Evolutionary conservation across 371 early-diverging fungal genomes (phyloP).

Genomic region (Phascolomyces articulosus): DNA sequence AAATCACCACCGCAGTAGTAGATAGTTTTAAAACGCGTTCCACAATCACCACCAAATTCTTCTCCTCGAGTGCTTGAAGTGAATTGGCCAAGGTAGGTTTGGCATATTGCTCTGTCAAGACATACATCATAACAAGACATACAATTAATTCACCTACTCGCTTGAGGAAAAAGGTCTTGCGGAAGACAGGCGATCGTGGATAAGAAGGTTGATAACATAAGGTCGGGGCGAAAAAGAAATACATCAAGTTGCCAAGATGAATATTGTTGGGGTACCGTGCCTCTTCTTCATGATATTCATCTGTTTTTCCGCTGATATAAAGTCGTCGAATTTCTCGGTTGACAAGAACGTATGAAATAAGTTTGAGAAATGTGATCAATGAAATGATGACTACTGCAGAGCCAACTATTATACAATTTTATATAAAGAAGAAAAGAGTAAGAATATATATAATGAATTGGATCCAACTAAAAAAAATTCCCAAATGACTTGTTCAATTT

Average conservation of each 20-base stretch:
- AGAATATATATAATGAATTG: too few relatives aligned
- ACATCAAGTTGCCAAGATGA: constrained; percentile 64
- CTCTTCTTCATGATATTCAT: constrained; percentile 43
- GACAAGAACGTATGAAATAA: constrained; percentile 78
- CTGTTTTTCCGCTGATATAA: constrained; percentile 31
- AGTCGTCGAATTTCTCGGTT: constrained; percentile 68
- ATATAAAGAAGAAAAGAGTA: too few relatives aligned
- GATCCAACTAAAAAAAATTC: too few relatives aligned
- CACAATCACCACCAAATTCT: constrained; percentile 64
- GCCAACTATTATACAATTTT: constrained; percentile 47
- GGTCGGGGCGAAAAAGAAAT: constrained; percentile 87
- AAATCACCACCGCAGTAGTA: constrained; percentile 78
- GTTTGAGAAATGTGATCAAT: constrained; percentile 73
- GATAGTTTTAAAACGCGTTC: constrained; percentile 90
- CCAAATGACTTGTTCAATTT: too few relatives aligned
- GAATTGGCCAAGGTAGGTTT: constrained; percentile 87
- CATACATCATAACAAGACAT: constrained; percentile 75
- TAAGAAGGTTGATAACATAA: constrained; percentile 90
- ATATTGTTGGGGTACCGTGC: constrained; percentile 81
- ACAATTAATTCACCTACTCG: constrained; percentile 73
- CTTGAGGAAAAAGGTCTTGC: constrained; percentile 78
- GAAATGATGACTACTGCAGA: constrained; percentile 63
- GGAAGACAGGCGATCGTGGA: constrained; percentile 73
- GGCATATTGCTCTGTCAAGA: constrained; percentile 82
- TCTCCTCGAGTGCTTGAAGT: constrained; percentile 70